Evolutionary conservation across 179 eudicot species (phyloP).

Genomic region (Gypsophila paniculata): DNA sequence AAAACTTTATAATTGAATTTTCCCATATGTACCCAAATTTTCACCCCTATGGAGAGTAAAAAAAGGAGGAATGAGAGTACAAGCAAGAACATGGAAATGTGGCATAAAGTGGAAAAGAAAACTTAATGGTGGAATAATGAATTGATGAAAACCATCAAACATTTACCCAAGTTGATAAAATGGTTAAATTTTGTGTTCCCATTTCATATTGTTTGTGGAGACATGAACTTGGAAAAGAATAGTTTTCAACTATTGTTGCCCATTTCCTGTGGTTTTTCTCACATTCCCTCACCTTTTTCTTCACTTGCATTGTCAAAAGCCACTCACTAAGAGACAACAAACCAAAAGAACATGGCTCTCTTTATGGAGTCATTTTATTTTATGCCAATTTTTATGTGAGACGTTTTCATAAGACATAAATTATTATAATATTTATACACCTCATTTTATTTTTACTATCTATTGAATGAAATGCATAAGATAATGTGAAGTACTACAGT

Average conservation of each 20-base stretch:
- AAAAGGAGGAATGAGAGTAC: background rate
- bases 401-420: too few relatives aligned
- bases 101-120: background rate
- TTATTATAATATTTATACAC: too few relatives aligned
- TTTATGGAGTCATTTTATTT: background rate
- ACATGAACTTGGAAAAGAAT: background rate
- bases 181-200: background rate
- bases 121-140: background rate
- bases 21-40: background rate
- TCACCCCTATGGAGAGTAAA: background rate
- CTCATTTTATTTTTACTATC: too few relatives aligned
- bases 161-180: background rate
- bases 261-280: background rate
- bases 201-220: background rate
- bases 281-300: background rate
- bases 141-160: background rate
- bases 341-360: background rate
- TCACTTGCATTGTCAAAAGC: constrained; percentile 5
- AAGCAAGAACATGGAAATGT: background rate
- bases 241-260: background rate
- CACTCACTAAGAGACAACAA: background rate
- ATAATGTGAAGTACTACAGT: too few relatives aligned
- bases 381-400: too few relatives aligned
- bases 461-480: too few relatives aligned
- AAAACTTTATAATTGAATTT: too few relatives aligned